Evolutionary conservation across 371 early-diverging fungal species (phyloP).

Genomic region (Mortierella polycephala): DNA sequence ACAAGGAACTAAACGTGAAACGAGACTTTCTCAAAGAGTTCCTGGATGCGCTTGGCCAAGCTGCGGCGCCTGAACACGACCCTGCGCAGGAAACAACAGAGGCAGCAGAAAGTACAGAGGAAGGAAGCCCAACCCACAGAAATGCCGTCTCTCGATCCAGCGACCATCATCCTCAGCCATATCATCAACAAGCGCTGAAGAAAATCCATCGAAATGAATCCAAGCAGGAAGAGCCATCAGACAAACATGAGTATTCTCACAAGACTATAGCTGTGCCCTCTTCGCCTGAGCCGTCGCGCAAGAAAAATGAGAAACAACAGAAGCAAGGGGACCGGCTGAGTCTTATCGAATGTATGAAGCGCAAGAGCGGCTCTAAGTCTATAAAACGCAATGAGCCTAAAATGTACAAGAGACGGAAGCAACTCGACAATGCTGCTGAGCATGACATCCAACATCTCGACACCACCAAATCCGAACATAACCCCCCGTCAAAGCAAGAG

Average conservation of each 20-base stretch:
- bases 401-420: conserved; percentile 1
- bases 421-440: neutral
- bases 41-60: conserved; percentile 14
- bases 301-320: neutral
- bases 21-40: conserved; percentile 43
- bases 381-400: neutral
- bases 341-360: conserved; percentile 1
- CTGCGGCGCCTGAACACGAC: conserved; percentile 1
- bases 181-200: conserved; percentile 1
- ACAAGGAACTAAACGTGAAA: conserved; percentile 20
- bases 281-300: neutral
- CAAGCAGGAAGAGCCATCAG: too few species aligned
- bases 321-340: neutral
- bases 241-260: too few species aligned
- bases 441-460: conserved; percentile 18
- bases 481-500: neutral
- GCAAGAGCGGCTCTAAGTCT: neutral
- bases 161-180: neutral
- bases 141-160: neutral
- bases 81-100: conserved; percentile 6
- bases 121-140: neutral
- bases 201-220: neutral
- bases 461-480: conserved; percentile 1
- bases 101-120: neutral
- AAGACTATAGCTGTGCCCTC: too few species aligned